These are phyloP conservation scores for Penicillium parvum DNA, from an alignment of 495 filamentous ascomycete genomes.

Conservation along the genomic window DNA sequence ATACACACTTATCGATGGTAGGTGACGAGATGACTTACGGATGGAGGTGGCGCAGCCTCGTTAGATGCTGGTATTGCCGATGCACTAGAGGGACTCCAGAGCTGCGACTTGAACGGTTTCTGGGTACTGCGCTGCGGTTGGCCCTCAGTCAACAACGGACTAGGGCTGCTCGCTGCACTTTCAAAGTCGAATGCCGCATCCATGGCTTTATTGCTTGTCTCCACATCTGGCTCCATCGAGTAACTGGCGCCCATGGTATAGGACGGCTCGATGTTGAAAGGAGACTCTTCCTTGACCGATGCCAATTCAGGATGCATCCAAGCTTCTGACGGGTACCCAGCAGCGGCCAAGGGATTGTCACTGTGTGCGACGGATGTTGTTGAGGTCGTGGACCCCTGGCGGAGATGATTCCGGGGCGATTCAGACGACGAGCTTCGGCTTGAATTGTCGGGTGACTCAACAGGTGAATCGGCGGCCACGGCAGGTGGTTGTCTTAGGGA, in stretches of 20 bases:
- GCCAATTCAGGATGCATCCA: constrained; percentile 41
- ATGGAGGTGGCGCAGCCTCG: constrained; percentile 18
- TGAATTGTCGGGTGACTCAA: constrained; percentile 41
- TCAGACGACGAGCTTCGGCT: constrained; percentile 43
- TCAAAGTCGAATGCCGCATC: constrained; percentile 66
- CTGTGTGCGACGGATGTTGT: constrained; percentile 39
- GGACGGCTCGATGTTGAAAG: constrained; percentile 38
- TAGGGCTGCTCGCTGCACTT: constrained; percentile 63
- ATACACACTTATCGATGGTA: neutral
- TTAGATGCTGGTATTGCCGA: constrained; percentile 9
- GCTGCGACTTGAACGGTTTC: constrained; percentile 23
- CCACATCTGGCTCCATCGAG: constrained; percentile 41
- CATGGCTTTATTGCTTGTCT: constrained; percentile 59
- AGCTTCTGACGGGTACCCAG: constrained; percentile 34
- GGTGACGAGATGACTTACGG: constrained; percentile 25
- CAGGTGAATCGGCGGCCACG: constrained; percentile 38
- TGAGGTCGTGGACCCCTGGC: constrained; percentile 38
- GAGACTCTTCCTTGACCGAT: constrained; percentile 36
- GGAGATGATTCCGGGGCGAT: constrained; percentile 40
- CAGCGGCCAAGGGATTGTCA: constrained; percentile 34
- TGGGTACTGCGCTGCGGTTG: constrained; percentile 20
- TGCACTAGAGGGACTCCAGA: constrained; percentile 24
- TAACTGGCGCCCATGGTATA: constrained; percentile 30
- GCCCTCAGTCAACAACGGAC: constrained; percentile 40
- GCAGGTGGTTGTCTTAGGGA: constrained; percentile 33